Base-by-base conservation (phyloP, 768 basidiomycete species). In the Lentinula detonsa region DNA sequence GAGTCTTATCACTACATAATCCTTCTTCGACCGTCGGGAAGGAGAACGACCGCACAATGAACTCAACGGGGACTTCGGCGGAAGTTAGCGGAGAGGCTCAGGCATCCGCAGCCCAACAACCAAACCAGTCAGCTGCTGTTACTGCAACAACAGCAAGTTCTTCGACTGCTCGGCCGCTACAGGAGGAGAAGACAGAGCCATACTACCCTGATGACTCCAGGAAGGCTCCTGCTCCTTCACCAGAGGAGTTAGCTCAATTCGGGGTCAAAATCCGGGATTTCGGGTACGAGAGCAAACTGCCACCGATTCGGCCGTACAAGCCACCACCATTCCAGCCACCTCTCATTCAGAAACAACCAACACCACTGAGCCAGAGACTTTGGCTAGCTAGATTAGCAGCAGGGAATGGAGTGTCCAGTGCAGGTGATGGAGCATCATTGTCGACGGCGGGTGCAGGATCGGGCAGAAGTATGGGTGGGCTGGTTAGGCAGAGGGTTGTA, bases 281-380 rank as follows among this genome's bases (percentile, higher is more conserved):
- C 76, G 86, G 83, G 15, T 87, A 85, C 73, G 55, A 56, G 37
- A 85, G 78, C 72, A 84, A 74, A 31, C 73, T 89, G 50, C 86
- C 87, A 1, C 84, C 85, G 8, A 78, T 90, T 43, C 75, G 73
- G 34, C 76, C 85, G 2, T 80, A 83, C 28, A 15, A 34, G 21
- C 21, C 39, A 21, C 16, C 34, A 40, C 73, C 73, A 60, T 76
- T 76, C 1, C 77, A 79, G 21, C 85, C 83, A 67, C 71, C 80
- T 18, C 83, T 81, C 64, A 31, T 60, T 42, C n/a, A 43, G 5
- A 4, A 31, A 45, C 50, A 61, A 48, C 40, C 50, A 31, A 49
- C 65, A 48, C 55, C 37, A 53, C 18, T 57, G 33, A 9, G 21
- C 16, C 46, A 23, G 1, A 7, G 10, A 9, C 13, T 42, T 10